These are phyloP conservation scores for Eutypa lata DNA, from an alignment of 2,329 filamentous ascomycete genomes.

Conservation along the genomic window DNA sequence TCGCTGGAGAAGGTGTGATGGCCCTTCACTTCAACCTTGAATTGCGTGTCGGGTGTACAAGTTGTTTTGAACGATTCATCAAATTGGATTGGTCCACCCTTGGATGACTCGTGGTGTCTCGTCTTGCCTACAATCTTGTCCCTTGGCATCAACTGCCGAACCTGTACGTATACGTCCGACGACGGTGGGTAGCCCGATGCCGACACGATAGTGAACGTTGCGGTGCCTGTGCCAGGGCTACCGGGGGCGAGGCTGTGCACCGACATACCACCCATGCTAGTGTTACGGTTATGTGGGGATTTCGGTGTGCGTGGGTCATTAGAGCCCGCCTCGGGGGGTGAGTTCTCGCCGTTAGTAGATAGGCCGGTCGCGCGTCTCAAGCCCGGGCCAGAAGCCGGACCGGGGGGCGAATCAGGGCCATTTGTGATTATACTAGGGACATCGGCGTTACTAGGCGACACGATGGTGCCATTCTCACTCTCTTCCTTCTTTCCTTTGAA, in stretches of 20 bases:
- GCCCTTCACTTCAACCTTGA: slow-evolving; percentile 81
- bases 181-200: slow-evolving; percentile 74
- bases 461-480: slow-evolving; percentile 45
- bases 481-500: slow-evolving; percentile 71
- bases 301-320: slow-evolving; percentile 12
- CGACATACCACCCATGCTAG: slow-evolving; percentile 63
- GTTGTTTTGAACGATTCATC: slow-evolving; percentile 76
- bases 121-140: slow-evolving; percentile 86
- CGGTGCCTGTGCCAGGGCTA: slow-evolving; percentile 66
- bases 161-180: slow-evolving; percentile 73
- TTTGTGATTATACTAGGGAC: slow-evolving; percentile 43
- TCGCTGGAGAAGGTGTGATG: slow-evolving; percentile 83
- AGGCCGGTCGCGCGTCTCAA: slow-evolving; percentile 41
- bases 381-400: slow-evolving; percentile 28
- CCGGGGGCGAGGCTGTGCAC: slow-evolving; percentile 60
- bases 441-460: slow-evolving; percentile 36
- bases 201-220: slow-evolving; percentile 75
- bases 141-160: slow-evolving; percentile 66
- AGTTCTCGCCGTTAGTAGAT: slow-evolving; percentile 28
- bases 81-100: slow-evolving; percentile 60
- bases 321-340: slow-evolving; percentile 32
- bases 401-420: slow-evolving; percentile 28
- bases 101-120: slow-evolving; percentile 75
- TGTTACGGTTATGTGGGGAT: slow-evolving; percentile 46
- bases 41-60: slow-evolving; percentile 79